Base-by-base conservation (phyloP, 768 basidiomycete genomes). In the Trametes cinnabarina region DNA sequence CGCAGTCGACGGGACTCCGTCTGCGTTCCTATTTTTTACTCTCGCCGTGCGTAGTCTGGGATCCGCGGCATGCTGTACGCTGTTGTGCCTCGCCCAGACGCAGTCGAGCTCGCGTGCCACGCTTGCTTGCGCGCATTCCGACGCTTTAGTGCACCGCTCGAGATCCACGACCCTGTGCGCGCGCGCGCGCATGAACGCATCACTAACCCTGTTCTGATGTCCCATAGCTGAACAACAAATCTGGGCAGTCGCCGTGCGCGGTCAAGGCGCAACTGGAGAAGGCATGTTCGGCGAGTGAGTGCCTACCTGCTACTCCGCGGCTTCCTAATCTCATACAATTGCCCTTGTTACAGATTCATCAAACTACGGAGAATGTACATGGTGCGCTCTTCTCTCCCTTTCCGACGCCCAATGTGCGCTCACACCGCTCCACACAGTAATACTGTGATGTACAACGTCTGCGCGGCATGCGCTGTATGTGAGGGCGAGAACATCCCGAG, bases 161-260 rank as follows among this genome's bases (percentile, higher is more conserved):
- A 7, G 34, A 7, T 34, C 34, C 34, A 7, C 14, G 34, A 14
- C 14, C 34, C 14, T 14, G 8, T 7, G 7, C 34, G 34, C 34
- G 8, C n/a, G 14, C 14, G 14, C 5, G 37, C 15, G 14, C 37
- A 5, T 39, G 15, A 39, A 39, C 14, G 34, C 34, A 25, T 12
- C 3, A 20, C 44, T 46, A 9, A 48, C 37, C 0, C 15, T 17
- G 14, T 34, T 12, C 15, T 46, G 42, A 47, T 15, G 12, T 12
- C 12, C 17, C 40, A 28, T 43, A 60, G 59, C 32, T 60, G 35
- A 51, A 60, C 43, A 60, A 60, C 54, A 22, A 60, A 15, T 30
- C 37, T 8, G 59, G 59, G 4, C 49, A 55, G 35, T 51, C 53
- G 2, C 59, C 59, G 15, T 60, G 59, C 19, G 30, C 49, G 2